Base-by-base conservation (phyloP, 2,329 filamentous ascomycete genomes). In the Diplodia mutila region DNA sequence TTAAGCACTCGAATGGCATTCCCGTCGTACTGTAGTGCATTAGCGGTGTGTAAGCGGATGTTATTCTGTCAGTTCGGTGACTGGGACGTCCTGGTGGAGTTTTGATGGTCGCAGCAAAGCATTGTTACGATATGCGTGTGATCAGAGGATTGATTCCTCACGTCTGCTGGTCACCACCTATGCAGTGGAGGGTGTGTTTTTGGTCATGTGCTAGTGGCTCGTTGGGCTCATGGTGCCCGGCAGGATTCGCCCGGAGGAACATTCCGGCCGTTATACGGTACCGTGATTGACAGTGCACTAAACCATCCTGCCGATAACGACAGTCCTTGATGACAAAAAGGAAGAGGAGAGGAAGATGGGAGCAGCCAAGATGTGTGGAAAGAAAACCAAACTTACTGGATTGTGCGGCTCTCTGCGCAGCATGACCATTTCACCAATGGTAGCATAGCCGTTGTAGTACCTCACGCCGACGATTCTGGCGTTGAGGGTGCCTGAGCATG, bases 1-100 rank as follows among this genome's bases (percentile, higher is more conserved):
- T 95, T 96, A 72, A 91, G 85, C 1, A 96, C 87, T 5, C 88
- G 86, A 67, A 96, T 92, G 0, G 92, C 92, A 78, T 95, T 95
- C 6, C 72, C 70, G 74, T 95, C 91, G 74, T 90, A 91, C 48
- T 67, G 23, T 14, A 49, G 39, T 57, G 18, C 27, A 42, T 53
- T 34, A 55, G 53, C n/a, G 18, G 11, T 8, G 25, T 37, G 18
- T 46, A 46, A 46, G 42, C 42, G 12, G 6, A 46, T 46, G 18
- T 9, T 46, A 18, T 46, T 46, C 42, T 9, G 42, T 21, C 42
- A 46, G 4, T 46, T 46, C 18, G 11, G 18, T 21, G 42, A 21
- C 42, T 46, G n/a, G n/a, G n/a, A 46, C 11, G 42, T 46, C n/a
- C 21, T 21, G 42, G n/a, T 46, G n/a, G n/a, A 46, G 5, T 32